Evolutionary conservation across 352 stramenopile species (phyloP).

Genomic region (Globisporangium barbulae): DNA sequence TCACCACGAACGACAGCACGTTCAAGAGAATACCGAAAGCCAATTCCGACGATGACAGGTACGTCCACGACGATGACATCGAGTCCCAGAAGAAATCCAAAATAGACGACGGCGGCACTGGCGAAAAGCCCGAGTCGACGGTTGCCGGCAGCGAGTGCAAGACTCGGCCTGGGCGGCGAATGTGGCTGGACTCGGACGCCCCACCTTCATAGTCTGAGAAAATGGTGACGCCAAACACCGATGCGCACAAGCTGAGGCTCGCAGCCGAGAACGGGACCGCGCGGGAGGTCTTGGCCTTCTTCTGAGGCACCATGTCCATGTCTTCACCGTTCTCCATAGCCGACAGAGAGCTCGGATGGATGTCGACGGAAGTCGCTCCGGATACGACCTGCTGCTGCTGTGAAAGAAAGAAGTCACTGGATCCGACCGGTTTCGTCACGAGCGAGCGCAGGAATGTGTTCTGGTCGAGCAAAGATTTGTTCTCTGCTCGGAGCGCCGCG

Average conservation of each 20-base stretch:
- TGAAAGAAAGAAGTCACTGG: constrained; percentile 15
- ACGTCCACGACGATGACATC: constrained; percentile 42
- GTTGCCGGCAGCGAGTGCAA: constrained; percentile 50
- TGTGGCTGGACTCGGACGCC: constrained; percentile 29
- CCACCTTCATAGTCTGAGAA: constrained; percentile 53
- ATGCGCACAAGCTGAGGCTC: constrained; percentile 65
- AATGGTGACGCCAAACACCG: constrained; percentile 76
- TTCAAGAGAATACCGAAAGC: constrained; percentile 67
- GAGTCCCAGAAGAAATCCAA: constrained; percentile 31
- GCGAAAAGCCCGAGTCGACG: constrained; percentile 27
- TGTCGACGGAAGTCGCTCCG: constrained; percentile 9
- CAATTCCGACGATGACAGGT: constrained; percentile 56
- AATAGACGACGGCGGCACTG: constrained; percentile 27
- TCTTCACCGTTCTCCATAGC: constrained; percentile 29
- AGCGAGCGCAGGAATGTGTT: constrained; percentile 76
- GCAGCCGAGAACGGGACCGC: constrained; percentile 48
- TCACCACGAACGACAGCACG: constrained; percentile 66
- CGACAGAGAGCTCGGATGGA: constrained; percentile 13
- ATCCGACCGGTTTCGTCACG: constrained; percentile 29
- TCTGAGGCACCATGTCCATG: constrained; percentile 22
- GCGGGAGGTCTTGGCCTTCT: constrained; percentile 36
- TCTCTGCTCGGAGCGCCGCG: constrained; percentile 63
- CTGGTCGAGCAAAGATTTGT: constrained; percentile 78
- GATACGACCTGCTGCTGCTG: constrained; percentile 29
- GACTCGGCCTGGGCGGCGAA: constrained; percentile 55